These are phyloP conservation scores for Cairneyella variabilis DNA, from an alignment of 495 filamentous ascomycete genomes.

Conservation along the genomic window DNA sequence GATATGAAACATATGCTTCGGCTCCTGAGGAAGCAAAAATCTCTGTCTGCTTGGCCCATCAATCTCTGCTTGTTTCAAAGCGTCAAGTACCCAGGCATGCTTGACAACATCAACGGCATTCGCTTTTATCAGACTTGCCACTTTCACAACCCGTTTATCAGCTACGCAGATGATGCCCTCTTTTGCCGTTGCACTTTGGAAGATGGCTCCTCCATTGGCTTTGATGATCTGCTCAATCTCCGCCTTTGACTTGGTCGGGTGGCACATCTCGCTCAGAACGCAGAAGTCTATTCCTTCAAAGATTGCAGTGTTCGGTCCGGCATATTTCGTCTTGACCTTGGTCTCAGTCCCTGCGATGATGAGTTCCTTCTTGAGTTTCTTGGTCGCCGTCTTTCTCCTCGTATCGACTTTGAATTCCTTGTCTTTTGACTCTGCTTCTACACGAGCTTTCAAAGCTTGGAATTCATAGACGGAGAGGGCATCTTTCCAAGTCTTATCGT, in stretches of 20 bases:
- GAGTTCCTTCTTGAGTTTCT: constrained; percentile 63
- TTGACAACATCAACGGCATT: constrained; percentile 67
- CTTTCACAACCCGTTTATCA: constrained; percentile 82
- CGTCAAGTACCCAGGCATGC: constrained; percentile 79
- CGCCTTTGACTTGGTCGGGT: constrained; percentile 61
- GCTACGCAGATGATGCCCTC: constrained; percentile 66
- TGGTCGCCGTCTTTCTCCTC: constrained; percentile 55
- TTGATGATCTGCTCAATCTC: constrained; percentile 87
- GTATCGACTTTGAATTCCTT: constrained; percentile 83
- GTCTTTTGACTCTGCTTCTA: constrained; percentile 66
- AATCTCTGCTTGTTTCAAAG: constrained; percentile 54
- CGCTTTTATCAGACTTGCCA: constrained; percentile 72
- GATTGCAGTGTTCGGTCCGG: constrained; percentile 51
- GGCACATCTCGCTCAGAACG: constrained; percentile 42
- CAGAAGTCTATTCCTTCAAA: constrained; percentile 82
- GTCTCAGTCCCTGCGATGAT: constrained; percentile 67
- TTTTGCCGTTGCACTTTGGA: constrained; percentile 63
- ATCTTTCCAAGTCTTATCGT: constrained; percentile 79
- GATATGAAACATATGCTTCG: constrained; percentile 48
- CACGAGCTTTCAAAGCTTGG: constrained; percentile 62
- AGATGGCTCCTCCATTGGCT: constrained; percentile 77
- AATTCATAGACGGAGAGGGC: constrained; percentile 78
- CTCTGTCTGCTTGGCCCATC: constrained; percentile 51
- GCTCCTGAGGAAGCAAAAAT: constrained; percentile 66
- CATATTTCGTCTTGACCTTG: constrained; percentile 44